These are phyloP conservation scores for Paspalum vaginatum DNA, from an alignment of 176 grass and related monocot genomes.

Conservation along the genomic window DNA sequence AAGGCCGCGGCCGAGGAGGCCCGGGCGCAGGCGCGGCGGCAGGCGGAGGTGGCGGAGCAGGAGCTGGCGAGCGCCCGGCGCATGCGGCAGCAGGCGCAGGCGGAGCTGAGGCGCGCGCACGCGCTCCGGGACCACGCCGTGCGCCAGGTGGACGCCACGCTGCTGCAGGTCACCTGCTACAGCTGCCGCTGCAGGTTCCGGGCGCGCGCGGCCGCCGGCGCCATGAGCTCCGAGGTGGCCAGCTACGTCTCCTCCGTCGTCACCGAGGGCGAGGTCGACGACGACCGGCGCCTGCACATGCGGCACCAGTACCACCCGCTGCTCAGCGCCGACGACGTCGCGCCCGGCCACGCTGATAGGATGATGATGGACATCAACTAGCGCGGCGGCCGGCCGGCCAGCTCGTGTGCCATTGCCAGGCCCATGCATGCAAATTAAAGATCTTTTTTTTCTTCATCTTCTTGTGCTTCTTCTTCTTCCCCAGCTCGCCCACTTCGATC, in stretches of 20 bases:
- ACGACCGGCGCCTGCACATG: constrained; percentile 14
- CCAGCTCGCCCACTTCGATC: not conserved
- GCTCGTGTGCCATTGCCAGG: constrained; percentile 8
- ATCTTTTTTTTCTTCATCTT: not conserved
- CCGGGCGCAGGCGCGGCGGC: constrained; percentile 62
- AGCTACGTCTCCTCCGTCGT: constrained; percentile 78
- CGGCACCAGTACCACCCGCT: constrained; percentile 32
- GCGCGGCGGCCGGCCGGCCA: not conserved
- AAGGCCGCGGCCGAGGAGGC: constrained; percentile 63
- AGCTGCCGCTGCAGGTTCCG: constrained; percentile 73
- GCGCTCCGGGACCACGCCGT: constrained; percentile 67
- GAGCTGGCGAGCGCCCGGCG: constrained; percentile 70
- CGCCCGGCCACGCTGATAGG: not conserved
- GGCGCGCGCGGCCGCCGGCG: constrained; percentile 25
- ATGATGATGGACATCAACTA: constrained; percentile 51
- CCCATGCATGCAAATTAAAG: constrained; percentile 15
- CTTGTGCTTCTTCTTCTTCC: not conserved
- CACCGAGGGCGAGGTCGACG: constrained; percentile 59
- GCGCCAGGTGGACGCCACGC: constrained; percentile 62
- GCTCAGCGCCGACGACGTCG: constrained; percentile 23
- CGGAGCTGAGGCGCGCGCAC: constrained; percentile 70
- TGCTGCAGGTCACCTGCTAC: constrained; percentile 84
- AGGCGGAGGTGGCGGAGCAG: constrained; percentile 75
- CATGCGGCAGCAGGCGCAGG: constrained; percentile 70
- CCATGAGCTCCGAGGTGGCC: constrained; percentile 59